A percentile compares a stretch with the other conserved stretches of the same genome.
Conservation (phyloP, 768 basidiomycete species). For the Suillus spraguei region DNA sequence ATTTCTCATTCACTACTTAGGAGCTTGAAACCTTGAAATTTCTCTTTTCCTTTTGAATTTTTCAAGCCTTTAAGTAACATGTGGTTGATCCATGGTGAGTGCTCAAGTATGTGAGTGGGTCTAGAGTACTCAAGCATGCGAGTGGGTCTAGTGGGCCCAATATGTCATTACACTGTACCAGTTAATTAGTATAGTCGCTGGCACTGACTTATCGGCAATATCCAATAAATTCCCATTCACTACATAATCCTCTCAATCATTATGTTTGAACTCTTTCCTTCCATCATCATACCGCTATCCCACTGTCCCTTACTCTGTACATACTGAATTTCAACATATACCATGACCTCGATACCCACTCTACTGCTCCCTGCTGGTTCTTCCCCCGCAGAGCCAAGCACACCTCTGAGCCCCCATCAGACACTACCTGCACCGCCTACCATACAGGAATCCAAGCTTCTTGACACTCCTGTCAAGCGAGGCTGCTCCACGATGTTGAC, state of each 20-base stretch:
- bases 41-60: background rate
- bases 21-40: background rate
- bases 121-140: background rate
- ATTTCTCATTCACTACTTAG: constrained; percentile 1
- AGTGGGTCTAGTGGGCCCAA: no score
- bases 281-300: background rate
- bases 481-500: background rate
- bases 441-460: background rate
- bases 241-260: background rate
- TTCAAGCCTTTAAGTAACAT: no score
- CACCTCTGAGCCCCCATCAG: background rate
- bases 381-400: background rate
- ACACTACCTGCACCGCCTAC: background rate
- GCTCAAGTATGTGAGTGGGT: no score
- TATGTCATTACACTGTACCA: no score
- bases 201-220: background rate
- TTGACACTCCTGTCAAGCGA: background rate
- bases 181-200: constrained; percentile 1
- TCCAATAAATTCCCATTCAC: constrained; percentile 1
- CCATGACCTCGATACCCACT: background rate
- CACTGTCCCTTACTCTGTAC: background rate
- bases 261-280: background rate
- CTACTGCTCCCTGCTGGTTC: background rate
- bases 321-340: background rate
- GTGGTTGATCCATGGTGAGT: no score